Percentiles rank a stretch among this genome's conserved stretches.
Conservation (phyloP, 306 rosid genomes). For the Cucumis melo region DNA sequence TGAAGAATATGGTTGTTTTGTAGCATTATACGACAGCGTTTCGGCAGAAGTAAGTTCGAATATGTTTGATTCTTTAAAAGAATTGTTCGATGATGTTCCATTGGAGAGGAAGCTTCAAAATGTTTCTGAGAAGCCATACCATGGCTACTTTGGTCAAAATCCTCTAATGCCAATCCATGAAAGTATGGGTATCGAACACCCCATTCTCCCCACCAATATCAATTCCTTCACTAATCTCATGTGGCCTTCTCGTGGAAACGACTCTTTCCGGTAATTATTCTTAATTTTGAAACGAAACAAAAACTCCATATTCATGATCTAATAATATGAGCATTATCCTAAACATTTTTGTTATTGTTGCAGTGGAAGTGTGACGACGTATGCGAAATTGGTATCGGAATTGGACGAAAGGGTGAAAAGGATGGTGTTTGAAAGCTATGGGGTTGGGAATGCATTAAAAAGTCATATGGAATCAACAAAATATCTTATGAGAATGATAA, state of each 20-base stretch:
- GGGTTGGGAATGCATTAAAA: background rate
- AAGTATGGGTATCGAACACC: constrained; percentile 34
- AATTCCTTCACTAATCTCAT: constrained; percentile 18
- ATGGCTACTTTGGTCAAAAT: constrained; percentile 32
- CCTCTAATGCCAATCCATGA: constrained; percentile 33
- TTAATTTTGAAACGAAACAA: too few species aligned
- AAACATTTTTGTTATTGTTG: too few species aligned
- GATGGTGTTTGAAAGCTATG: constrained; percentile 20
- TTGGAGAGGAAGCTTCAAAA: constrained; percentile 23
- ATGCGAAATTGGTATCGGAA: background rate
- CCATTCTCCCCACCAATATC: background rate
- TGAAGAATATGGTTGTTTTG: constrained; percentile 31
- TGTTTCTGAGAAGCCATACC: constrained; percentile 26
- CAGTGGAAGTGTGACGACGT: background rate
- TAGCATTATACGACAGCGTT: constrained; percentile 13
- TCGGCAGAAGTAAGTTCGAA: constrained; percentile 3
- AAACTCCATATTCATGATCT: too few species aligned
- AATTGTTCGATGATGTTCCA: constrained; percentile 24
- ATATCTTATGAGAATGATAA: constrained; percentile 8
- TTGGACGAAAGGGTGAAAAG: constrained; percentile 9
- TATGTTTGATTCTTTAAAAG: constrained; percentile 11
- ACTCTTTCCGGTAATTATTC: constrained; percentile 9
- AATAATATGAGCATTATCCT: too few species aligned
- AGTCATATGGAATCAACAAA: constrained; percentile 10
- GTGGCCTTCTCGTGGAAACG: constrained; percentile 25